Base-by-base conservation (phyloP, 257 asterid species). In the Solanum peruvianum region DNA sequence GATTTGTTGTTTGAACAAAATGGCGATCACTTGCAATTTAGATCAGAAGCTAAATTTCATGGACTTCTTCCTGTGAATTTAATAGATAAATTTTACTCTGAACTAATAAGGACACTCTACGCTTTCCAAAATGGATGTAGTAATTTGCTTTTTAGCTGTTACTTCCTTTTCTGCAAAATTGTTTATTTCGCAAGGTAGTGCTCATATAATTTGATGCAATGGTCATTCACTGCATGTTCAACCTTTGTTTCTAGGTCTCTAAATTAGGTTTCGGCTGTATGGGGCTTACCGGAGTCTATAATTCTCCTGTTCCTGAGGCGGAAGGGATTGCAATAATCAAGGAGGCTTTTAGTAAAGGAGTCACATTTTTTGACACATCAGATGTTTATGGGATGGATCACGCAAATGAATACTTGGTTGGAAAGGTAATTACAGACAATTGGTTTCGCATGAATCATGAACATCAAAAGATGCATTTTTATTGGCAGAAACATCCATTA, bases 231-330 rank as follows among this genome's bases (percentile, higher is more conserved):
- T 4, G 42, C 84, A 16, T 47, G 23, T 45, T 77, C 23, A 27
- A 27, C 42, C 27, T 78, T 78, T 45, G 84, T 78, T 78, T 78
- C 42, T 81, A 92, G 96, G 94, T 93, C 47, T 92, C 96, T 35
- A 92, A 87, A 56, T 52, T 93, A 60, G 96, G 96, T 29, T 93
- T 76, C 85, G 96, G 96, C 60, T 93, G 93, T 89, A 93, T 92
- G 96, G 96, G 96, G 84, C 91, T 93, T 70, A 89, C 91, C 23
- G 94, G 96, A 83, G 23, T 87, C 2, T 92, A 93, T 84, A 93
- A 92, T 87, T 35, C 76, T 60, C 94, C 96, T 29, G 29, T 93
- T 37, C 62, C 93, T 33, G 92, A 88, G 83, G 94, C 88, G 23
- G 94, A 91, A 86, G 96, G 91, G 23, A 88, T 92, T 76, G 90